Evolutionary conservation across 108 stramenopile genomes (phyloP), one percentile per base, ranked within the genome.

Genomic region (Mayamaea pseudoterrestris): DNA sequence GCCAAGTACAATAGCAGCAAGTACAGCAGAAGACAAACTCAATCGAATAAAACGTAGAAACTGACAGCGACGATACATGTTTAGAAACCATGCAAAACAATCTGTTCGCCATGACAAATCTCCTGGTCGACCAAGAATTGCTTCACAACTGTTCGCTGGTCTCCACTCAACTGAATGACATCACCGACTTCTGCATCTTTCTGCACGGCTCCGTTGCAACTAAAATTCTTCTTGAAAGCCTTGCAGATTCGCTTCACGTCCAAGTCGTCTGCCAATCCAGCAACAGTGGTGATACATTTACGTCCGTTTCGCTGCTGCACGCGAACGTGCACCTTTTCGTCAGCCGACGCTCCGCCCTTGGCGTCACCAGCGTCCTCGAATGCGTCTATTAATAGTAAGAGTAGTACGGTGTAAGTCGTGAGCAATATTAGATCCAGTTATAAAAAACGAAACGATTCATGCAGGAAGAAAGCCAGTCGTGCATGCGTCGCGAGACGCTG

Each of bases 211-310:
- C 98, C 98, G 72, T 98, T 98, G 62, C 98, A 98, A 44, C 67
- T 68, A 71, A 96, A 97, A 64, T 91, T 95, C 74, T 98, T 98
- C 73, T 97, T 98, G 65, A 98, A 87, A 27, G 95, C 95, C 64
- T 95, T 95, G 72, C 93, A 93, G 68, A 98, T 98, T 44, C 93
- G 74, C 66, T 95, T 94, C 41, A 98, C 62, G 69, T 98, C 98
- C 29, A 98, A 85, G 63, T 98, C 98, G 55, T 96, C 94, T 18
- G 94, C 93, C 37, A 97, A 67, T 41, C 95, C 95, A 41, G 93
- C 84, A 4, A 98, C 73, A 1, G 95, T 95, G n/a, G 94, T 96
- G 67, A 97, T 98, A 79, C 95, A 97, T 69, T 98, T 98, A 40
- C 94, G 69, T 45, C 98, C 94, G 61, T 93, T 96, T 25, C 98